Percentiles rank a stretch among this genome's conserved stretches.
These are phyloP conservation scores for Drosera spatulata DNA, from an alignment of 179 eudicot species.

Conservation along the genomic window DNA sequence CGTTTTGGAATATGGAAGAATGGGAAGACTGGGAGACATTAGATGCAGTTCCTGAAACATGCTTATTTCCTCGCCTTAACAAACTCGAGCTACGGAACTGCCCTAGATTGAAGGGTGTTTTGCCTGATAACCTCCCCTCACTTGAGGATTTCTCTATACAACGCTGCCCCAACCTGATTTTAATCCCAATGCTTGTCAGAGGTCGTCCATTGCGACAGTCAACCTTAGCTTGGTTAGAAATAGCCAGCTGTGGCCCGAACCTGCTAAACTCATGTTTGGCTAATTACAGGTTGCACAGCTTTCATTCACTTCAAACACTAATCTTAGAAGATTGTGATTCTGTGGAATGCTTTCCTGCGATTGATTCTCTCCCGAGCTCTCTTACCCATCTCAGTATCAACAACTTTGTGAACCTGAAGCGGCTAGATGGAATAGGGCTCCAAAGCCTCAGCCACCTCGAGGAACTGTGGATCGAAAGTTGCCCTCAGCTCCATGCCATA, in stretches of 20 bases:
- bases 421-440: not conserved
- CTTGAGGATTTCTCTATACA: too few relatives aligned
- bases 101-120: not conserved
- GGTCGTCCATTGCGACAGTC: too few relatives aligned
- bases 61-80: not conserved
- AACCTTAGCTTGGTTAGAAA: not conserved
- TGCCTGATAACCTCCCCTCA: not conserved
- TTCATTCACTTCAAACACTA: not conserved
- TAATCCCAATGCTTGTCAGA: not conserved
- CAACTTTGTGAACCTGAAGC: not conserved
- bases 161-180: not conserved
- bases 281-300: not conserved
- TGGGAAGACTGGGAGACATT: not conserved
- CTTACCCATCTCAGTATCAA: not conserved
- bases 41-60: too few relatives aligned
- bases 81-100: not conserved
- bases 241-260: not conserved
- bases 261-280: not conserved
- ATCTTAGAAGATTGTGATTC: not conserved
- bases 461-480: not conserved
- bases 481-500: constrained; percentile 15
- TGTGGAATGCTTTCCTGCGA: not conserved
- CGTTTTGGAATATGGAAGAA: not conserved
- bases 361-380: not conserved
- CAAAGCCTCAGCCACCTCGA: constrained; percentile 11